Base-by-base conservation (phyloP, 2,329 filamentous ascomycete genomes). In the Scytalidium lignicola region DNA sequence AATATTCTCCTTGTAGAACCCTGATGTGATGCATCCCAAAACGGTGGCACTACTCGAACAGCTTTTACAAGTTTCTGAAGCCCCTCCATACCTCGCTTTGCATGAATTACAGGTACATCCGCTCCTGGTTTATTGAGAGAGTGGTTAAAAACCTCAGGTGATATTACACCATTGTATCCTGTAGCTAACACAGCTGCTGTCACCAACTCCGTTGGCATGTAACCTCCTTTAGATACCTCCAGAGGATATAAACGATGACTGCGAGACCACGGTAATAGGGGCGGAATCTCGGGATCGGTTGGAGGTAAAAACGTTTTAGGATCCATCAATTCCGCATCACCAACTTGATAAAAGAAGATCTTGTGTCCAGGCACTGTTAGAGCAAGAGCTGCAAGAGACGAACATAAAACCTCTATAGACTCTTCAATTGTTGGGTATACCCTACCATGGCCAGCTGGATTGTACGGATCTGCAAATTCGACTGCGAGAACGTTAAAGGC, bases 271-370 rank as follows among this genome's bases (percentile, higher is more conserved):
- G 63, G 63, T 12, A 66, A 46, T 15, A 65, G 54, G 10, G 48
- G 42, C 2, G 64, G 63, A 1, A 55, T 57, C 5, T 21, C n/a
- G 3, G 26, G 6, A 46, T 46, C 29, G 19, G 19, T 15, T 19
- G 28, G 44, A 4, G 15, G 23, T n/a, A 8, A 20, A n/a, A 64
- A 60, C 0, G 21, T 54, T 12, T 46, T 41, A 2, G 61, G 60
- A 46, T 63, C 53, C 28, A 66, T 44, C 3, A 59, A 45, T 39
- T 65, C 59, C 2, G 63, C 64, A 54, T 66, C 64, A 2, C 58
- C 63, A 8, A 60, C 55, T 42, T 66, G 64, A 45, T 61, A 65
- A 47, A 66, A 66, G 46, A 66, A 66, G 26, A 66, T 65, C 3
- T 55, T 54, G 20, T 66, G 63, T 1, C 59, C 63, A 0, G 64